A percentile compares a stretch with the other conserved stretches of the same genome.
These are phyloP conservation scores for Wallacemonas sp. DNA, from an alignment of 208 protist species.

Conservation along the genomic window DNA sequence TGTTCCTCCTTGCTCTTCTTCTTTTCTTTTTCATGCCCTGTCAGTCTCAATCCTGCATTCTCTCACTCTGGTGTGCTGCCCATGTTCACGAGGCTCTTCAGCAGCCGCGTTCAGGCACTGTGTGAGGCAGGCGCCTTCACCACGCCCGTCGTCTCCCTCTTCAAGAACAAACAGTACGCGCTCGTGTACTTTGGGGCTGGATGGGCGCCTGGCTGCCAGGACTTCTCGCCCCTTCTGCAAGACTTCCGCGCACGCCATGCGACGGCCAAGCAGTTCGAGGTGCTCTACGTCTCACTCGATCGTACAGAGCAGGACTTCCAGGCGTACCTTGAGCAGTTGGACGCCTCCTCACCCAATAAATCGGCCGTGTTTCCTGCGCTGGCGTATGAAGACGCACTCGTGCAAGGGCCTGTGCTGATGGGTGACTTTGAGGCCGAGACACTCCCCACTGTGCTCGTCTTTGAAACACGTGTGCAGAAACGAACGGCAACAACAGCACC, in stretches of 20 bases:
- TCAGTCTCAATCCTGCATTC: too few relatives aligned
- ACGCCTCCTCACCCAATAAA: constrained; percentile 2
- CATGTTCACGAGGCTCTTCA: constrained; percentile 5
- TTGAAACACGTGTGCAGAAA: constrained; percentile 16
- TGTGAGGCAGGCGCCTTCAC: constrained; percentile 2
- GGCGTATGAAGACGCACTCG: constrained; percentile 25
- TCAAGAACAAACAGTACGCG: constrained; percentile 27
- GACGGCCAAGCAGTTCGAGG: constrained; percentile 36
- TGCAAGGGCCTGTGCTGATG: constrained; percentile 20
- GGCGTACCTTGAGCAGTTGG: constrained; percentile 33
- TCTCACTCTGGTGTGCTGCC: too few relatives aligned
- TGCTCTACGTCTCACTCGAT: constrained; percentile 46
- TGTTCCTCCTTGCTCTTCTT: too few relatives aligned
- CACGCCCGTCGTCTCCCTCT: not conserved
- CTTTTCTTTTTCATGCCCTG: too few relatives aligned
- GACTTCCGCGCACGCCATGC: constrained; percentile 23
- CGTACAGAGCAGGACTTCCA: constrained; percentile 31
- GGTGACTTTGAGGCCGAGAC: constrained; percentile 29
- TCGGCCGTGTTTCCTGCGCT: constrained; percentile 49
- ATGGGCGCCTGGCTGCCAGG: constrained; percentile 44
- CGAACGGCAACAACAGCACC: not conserved
- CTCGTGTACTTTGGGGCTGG: constrained; percentile 40
- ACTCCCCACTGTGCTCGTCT: constrained; percentile 43
- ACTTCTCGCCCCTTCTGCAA: constrained; percentile 47
- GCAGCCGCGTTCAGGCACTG: not conserved